Evolutionary conservation across 371 early-diverging fungal genomes (phyloP).

Genomic region (Mucor ambiguus): DNA sequence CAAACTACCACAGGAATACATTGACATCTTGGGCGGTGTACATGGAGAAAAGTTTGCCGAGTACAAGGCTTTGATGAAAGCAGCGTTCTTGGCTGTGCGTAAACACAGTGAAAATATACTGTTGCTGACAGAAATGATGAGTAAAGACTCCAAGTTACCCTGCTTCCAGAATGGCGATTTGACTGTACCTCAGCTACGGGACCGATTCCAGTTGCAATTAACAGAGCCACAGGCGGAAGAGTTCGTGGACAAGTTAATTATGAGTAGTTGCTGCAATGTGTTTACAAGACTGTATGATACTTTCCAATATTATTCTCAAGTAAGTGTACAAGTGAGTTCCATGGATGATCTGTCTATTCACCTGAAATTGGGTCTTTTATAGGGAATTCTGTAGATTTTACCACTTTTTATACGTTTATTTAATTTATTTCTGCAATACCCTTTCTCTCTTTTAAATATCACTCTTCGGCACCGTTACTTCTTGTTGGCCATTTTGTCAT

Average conservation of each 20-base stretch:
- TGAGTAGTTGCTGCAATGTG: conserved; percentile 92
- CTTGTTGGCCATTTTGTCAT: too few species aligned
- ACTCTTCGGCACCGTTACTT: too few species aligned
- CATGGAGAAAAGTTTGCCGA: conserved; percentile 78
- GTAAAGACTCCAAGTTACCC: conserved; percentile 87
- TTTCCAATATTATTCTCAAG: conserved; percentile 98
- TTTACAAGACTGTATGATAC: conserved; percentile 98
- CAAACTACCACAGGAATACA: conserved; percentile 96
- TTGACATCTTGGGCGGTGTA: conserved; percentile 91
- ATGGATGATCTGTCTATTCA: neutral
- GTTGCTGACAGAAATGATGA: conserved; percentile 88
- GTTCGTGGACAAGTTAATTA: conserved; percentile 90
- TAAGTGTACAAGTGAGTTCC: neutral
- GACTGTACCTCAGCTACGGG: conserved; percentile 69
- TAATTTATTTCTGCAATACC: neutral
- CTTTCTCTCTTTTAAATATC: neutral
- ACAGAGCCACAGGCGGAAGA: conserved; percentile 89
- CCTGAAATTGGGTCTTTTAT: neutral
- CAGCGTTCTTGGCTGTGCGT: conserved; percentile 82
- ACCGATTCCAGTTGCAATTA: conserved; percentile 84
- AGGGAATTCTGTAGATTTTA: conserved; percentile 1
- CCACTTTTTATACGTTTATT: neutral
- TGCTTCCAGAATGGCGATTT: conserved; percentile 79
- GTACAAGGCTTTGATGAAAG: conserved; percentile 75
- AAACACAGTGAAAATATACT: conserved; percentile 83